Evolutionary conservation across 495 filamentous ascomycete genomes (phyloP), one percentile per base, ranked within the genome.

Genomic region (Xylaria longipes): DNA sequence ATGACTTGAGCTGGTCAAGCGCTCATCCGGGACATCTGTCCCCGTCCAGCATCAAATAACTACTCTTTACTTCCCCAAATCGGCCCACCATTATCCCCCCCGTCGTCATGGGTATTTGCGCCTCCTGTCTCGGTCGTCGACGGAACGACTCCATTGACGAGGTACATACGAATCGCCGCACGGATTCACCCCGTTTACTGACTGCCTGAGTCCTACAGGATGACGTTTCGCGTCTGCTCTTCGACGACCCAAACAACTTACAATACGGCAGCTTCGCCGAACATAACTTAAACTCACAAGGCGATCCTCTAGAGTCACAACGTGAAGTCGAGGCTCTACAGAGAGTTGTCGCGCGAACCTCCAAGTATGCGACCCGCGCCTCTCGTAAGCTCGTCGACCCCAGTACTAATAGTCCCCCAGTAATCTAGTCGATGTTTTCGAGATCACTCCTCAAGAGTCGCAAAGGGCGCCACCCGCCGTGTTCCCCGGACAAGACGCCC

Each of bases 381-480:
- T 54, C 52, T 27, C 17, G 43, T 31, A 5, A 15, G 22, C 9
- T 17, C 3, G 54, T 45, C 2, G 67, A 48, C 39, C 64, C 5
- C 14, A 50, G 39, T 75, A 70, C 80, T 84, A 68, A 84, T 76
- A 7, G 35, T 33, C 57, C 56, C 72, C 69, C 72, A 89, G 87
- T 69, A 86, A 86, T 76, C 83, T 89, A 68, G 86, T 89, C 67
- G 87, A 89, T 77, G 87, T 89, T 65, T 89, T 88, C 80, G 87
- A 87, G 58, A 87, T 89, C 76, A 81, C 84, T 20, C 84, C 86
- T 37, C 83, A 85, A 65, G 83, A 83, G 71, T 73, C 76, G 54
- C 79, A 74, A 62, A 74, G 67, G 69, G 76, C 73, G 29, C 80
- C 73, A 31, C 81, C 65, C 20, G 68, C n/a, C 78, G 76, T 73